Evolutionary conservation across 805 yeast genomes (phyloP), one percentile per base, ranked within the genome.

Genomic region (Saccharomycopsis sp.): DNA sequence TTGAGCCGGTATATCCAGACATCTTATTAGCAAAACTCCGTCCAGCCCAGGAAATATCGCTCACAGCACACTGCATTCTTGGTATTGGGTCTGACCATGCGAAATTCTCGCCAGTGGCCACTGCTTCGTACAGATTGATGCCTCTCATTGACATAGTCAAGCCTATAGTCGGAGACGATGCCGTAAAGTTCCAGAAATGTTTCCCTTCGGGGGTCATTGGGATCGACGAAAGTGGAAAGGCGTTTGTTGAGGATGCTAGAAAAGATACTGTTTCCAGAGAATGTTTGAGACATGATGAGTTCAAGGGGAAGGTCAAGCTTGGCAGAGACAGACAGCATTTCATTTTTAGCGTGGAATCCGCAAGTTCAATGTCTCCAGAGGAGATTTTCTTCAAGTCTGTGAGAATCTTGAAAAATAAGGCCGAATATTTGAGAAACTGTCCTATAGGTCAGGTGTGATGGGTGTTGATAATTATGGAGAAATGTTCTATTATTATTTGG

Each of bases 81-180:
- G 99, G 99, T 59, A 74, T 89, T 64, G 99, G 97, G 55, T 73
- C 90, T 48, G 99, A 94, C 71, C 99, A 94, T 72, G 97, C 99
- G 60, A 94, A 94, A 73, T 94, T 89, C 70, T 90, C 97, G 5
- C 99, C 99, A 3, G 99, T 94, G 9, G 82, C 96, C 16, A 94
- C 99, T 14, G 97, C 99, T 2, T 89, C 97, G 14, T 94, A 94
- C 74, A 81, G 99, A 73, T 78, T 94, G 68, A 73, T 94, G 75
- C 99, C 99, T 15, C 85, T 82, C 24, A 91, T 91, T 65, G 84
- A 87, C 62, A 90, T 94, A 56, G 70, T 75, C 47, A 75, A 82
- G 61, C 89, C 92, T 52, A 89, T 94, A 59, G 75, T 73, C 0
- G 97, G 97, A 3, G 82, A 78, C 7, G 80, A 81, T 53, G 98